Evolutionary conservation across 2,329 filamentous ascomycete species (phyloP).

Genomic region (Dothiorella sarmentorum): DNA sequence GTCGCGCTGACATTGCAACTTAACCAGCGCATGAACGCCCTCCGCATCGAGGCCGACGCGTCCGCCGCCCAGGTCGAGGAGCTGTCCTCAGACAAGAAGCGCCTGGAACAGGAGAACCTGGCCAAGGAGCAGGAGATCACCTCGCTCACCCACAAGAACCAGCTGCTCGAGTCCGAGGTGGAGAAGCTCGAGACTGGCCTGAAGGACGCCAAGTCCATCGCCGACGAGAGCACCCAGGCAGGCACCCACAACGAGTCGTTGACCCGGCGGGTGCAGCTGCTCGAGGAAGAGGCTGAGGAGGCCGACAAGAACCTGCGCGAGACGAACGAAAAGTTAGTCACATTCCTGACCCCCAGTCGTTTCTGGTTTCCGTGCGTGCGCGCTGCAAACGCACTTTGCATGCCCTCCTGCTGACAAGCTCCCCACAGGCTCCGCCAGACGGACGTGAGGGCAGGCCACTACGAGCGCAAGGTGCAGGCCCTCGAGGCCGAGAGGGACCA

Average conservation of each 20-base stretch:
- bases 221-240: constrained; percentile 76
- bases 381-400: neutral
- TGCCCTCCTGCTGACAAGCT: constrained; percentile 9
- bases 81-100: constrained; percentile 81
- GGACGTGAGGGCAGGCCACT: constrained; percentile 98
- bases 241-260: constrained; percentile 89
- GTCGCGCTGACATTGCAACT: constrained; percentile 7
- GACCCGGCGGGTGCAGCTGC: constrained; percentile 85
- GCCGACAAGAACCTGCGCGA: constrained; percentile 95
- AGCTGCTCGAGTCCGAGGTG: constrained; percentile 81
- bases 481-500: constrained; percentile 87
- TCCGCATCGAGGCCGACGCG: constrained; percentile 91
- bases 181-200: constrained; percentile 85
- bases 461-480: constrained; percentile 98
- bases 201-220: constrained; percentile 83
- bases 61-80: constrained; percentile 79
- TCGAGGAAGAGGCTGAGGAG: constrained; percentile 97
- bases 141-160: constrained; percentile 93
- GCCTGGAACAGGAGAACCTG: constrained; percentile 89
- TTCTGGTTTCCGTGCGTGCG: constrained; percentile 11
- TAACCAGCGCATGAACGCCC: constrained; percentile 83
- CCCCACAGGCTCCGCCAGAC: constrained; percentile 83
- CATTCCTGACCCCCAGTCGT: constrained; percentile 20
- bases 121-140: constrained; percentile 98
- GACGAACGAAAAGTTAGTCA: constrained; percentile 92